Evolutionary conservation across 441 rosid genomes (phyloP), one percentile per base, ranked within the genome.

Genomic region (Rhodomyrtus psidioides): DNA sequence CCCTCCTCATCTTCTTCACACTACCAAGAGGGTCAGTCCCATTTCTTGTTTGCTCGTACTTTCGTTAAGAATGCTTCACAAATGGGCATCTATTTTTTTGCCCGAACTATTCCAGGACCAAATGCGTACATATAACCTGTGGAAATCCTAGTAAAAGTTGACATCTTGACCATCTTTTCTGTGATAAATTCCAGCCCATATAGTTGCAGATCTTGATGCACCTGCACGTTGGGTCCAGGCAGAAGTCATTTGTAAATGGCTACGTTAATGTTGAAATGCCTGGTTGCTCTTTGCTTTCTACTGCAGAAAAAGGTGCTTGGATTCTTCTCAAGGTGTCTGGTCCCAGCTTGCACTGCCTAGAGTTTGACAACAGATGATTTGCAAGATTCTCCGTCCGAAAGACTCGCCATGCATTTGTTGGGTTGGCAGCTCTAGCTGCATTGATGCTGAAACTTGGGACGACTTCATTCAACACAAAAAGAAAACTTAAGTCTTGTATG

Each of bases 271-370:
- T 19, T 28, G 55, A 19, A 30, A 17, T 82, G 46, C 26, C 28
- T 4, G 54, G n/a, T 51, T 60, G 30, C 82, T 55, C 13, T 13
- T 15, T 26, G 42, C 21, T 65, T 46, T 55, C 16, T 28, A 28
- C 21, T 87, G 92, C 92, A 97, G 98, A 96, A 93, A 93, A 96
- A 94, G 88, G 84, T 88, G 86, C 90, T 94, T 30, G 92, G 96
- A 83, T 92, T 97, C 86, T 91, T 97, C 82, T 92, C 98, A 39
- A 88, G 89, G 23, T 97, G 99, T 90, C 91, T 97, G 87, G 98
- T 95, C 58, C 98, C 96, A 15, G 90, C 92, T 55, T 97, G 99
- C 88, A 94, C 92, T 44, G 87, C 95, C 3, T 97, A 92, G 93
- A 86, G 75, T 23, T 54, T 57, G 39, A 9, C 28, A 76, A 39